Conservation (phyloP, 805 yeast genomes). For the Cephaloascus fragrans region DNA sequence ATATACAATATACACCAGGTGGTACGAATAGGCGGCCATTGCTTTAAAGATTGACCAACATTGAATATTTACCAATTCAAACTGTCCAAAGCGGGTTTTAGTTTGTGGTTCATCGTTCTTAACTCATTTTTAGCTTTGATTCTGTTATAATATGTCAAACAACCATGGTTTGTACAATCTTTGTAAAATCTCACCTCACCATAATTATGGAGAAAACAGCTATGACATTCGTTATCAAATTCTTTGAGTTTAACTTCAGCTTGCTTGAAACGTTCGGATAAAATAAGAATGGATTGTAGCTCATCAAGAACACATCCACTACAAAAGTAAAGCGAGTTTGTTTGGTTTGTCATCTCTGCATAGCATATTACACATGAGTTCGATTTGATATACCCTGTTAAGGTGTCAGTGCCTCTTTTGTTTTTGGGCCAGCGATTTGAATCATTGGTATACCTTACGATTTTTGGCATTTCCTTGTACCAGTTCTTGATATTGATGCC, state of each 20-base stretch:
- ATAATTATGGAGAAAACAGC: neutral
- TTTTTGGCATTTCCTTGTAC: slow-evolving; percentile 59
- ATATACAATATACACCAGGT: no score
- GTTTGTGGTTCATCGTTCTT: slow-evolving; percentile 2
- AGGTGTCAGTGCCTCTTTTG: neutral
- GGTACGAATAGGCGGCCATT: no score
- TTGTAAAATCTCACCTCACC: neutral
- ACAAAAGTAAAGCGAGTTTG: neutral
- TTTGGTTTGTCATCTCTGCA: neutral
- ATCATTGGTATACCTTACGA: neutral
- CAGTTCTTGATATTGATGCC: slow-evolving; percentile 77
- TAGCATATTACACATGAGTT: neutral
- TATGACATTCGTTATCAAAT: neutral
- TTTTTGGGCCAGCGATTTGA: neutral
- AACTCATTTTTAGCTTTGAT: slow-evolving; percentile 27
- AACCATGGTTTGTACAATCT: slow-evolving; percentile 54
- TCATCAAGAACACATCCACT: neutral
- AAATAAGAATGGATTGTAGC: neutral
- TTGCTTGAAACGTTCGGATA: neutral
- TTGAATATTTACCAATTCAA: neutral
- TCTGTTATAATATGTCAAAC: slow-evolving; percentile 50
- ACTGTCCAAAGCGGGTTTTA: neutral
- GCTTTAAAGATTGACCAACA: no score
- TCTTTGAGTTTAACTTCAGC: neutral
- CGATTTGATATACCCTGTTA: neutral